Conservation (phyloP, 2,329 filamentous ascomycete genomes). For the Colletotrichum phormii region DNA sequence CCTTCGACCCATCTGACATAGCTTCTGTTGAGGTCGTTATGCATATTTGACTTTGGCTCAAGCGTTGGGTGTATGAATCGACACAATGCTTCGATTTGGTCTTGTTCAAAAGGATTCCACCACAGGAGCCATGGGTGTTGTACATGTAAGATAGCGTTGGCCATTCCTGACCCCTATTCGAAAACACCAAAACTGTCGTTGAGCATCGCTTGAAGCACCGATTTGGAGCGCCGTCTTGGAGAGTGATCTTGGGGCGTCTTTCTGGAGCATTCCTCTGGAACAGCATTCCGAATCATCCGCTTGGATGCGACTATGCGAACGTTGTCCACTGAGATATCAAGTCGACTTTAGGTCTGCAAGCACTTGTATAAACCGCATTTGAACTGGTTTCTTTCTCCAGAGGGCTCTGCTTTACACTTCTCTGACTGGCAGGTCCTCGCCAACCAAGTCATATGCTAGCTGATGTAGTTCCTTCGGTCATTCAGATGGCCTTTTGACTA, state of each 20-base stretch:
- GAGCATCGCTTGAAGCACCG: neutral
- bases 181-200: neutral
- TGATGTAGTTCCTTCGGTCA: neutral
- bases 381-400: neutral
- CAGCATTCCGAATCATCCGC: neutral
- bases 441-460: neutral
- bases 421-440: neutral
- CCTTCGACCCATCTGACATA: neutral
- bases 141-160: neutral
- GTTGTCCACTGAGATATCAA: neutral
- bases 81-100: neutral
- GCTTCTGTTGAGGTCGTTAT: neutral
- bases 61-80: neutral
- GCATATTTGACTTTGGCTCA: neutral
- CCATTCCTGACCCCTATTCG: neutral
- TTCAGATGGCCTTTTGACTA: neutral
- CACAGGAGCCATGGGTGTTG: neutral
- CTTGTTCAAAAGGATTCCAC: neutral
- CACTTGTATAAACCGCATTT: neutral
- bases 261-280: too few relatives aligned
- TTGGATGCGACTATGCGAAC: neutral
- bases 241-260: too few relatives aligned
- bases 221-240: neutral
- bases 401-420: neutral
- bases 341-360: neutral